Evolutionary conservation across 768 basidiomycete species (phyloP), one percentile per base, ranked within the genome.

Genomic region (Mycena rebaudengoi): DNA sequence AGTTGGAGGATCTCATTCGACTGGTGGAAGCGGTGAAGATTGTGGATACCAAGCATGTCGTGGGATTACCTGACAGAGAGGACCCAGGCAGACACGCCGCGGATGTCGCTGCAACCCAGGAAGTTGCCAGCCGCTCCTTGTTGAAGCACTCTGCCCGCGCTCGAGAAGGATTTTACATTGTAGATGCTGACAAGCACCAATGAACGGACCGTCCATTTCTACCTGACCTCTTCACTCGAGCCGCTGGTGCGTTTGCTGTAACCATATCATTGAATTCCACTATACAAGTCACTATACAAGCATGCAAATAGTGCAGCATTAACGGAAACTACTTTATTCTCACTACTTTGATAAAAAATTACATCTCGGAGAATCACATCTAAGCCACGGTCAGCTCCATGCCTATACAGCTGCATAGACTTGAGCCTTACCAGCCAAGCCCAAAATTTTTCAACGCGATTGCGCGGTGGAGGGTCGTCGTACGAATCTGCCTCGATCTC

Each of bases 21-120:
- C 81, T 95, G 11, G 93, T 95, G 14, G 92, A 95, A 70, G 93
- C 93, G 4, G 92, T 94, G 53, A 91, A 86, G 74, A 74, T 91
- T 25, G 87, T 90, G 43, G 76, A 80, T 70, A 80, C 83, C 13
- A 60, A 71, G 7, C 76, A 71, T n/a, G 75, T 82, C 14, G 48
- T 25, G 20, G 30, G 49, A 20, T 61, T 49, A n/a, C n/a, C n/a
- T 25, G 44, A 67, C 25, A 69, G 78, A 7, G 68, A 68, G 13
- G 73, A 73, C 46, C 71, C 77, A 43, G 70, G 80, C 75, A 65
- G 79, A 76, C 60, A 70, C 78, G 71, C 83, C 76, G 82, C 80
- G 73, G 41, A 79, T 73, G 82, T 79, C 33, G 62, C 63, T 10
- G 14, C 53, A 14, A 62, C 70, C 4, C 72, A 73, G 32, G 70